Conservation (phyloP, 73 alveolate genomes). For the Strombidium stylifer region DNA sequence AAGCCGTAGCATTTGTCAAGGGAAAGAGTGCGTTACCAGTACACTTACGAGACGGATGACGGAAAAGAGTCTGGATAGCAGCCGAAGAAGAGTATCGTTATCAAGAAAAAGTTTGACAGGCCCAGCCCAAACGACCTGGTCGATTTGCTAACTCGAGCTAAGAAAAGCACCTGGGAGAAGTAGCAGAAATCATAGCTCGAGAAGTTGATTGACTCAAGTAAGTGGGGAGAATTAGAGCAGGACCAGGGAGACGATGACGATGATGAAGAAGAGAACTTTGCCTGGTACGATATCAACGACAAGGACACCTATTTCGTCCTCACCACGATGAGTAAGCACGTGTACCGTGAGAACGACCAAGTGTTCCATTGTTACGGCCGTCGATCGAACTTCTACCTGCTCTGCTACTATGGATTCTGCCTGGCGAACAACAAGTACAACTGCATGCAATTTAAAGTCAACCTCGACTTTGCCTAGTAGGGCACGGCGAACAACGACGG, state of each 20-base stretch:
- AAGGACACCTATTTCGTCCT: constrained; percentile 43
- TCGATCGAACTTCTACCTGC: constrained; percentile 49
- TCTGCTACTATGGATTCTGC: constrained; percentile 55
- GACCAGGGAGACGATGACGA: constrained; percentile 45
- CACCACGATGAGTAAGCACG: constrained; percentile 39
- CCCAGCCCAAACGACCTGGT: constrained; percentile 36
- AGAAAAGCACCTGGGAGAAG: constrained; percentile 21
- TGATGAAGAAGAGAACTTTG: constrained; percentile 50
- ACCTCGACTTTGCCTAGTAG: constrained; percentile 37
- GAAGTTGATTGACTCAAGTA: constrained; percentile 23
- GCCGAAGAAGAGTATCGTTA: constrained; percentile 21
- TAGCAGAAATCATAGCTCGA: constrained; percentile 26
- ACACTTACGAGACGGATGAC: constrained; percentile 20
- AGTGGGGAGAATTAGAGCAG: constrained; percentile 29
- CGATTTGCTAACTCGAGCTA: constrained; percentile 29
- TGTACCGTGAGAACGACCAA: constrained; percentile 41
- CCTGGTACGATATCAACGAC: constrained; percentile 48
- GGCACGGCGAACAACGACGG: constrained; percentile 13
- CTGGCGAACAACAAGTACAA: constrained; percentile 48
- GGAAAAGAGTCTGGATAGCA: constrained; percentile 7
- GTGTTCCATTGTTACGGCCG: constrained; percentile 64
- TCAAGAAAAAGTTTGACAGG: constrained; percentile 15
- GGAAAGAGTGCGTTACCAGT: constrained; percentile 26
- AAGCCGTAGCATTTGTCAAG: constrained; percentile 20
- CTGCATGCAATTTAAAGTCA: constrained; percentile 45